A percentile compares a stretch with the other conserved stretches of the same genome.
These are phyloP conservation scores for Geotrichum cucujoidarum DNA, from an alignment of 1,139 yeast species.

Conservation along the genomic window DNA sequence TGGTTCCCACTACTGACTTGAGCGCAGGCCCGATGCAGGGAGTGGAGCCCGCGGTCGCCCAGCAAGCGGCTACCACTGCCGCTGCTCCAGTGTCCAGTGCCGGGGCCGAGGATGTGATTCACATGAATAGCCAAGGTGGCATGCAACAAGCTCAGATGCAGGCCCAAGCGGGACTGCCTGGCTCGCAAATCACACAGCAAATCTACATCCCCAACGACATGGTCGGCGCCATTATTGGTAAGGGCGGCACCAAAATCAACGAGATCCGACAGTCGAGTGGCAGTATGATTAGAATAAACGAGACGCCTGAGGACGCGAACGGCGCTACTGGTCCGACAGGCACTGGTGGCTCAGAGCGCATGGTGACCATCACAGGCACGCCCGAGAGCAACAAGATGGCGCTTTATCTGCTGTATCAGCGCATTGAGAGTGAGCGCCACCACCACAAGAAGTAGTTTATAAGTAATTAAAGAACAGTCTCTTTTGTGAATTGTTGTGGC, in stretches of 20 bases:
- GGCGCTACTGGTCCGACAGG: slow-evolving; percentile 14
- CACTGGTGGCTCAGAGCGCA: slow-evolving; percentile 47
- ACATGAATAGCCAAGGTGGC: slow-evolving; percentile 19
- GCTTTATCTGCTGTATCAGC: slow-evolving; percentile 27
- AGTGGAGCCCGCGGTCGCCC: background rate
- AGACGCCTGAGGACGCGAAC: slow-evolving; percentile 18
- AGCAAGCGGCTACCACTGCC: slow-evolving; percentile 2
- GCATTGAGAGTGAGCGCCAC: slow-evolving; percentile 29
- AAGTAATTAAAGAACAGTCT: background rate
- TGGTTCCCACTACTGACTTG: slow-evolving; percentile 20
- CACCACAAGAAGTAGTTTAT: slow-evolving; percentile 13
- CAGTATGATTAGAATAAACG: slow-evolving; percentile 48
- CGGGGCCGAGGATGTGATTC: slow-evolving; percentile 12
- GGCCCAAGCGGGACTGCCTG: slow-evolving; percentile 28
- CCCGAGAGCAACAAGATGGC: slow-evolving; percentile 48
- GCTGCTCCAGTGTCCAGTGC: slow-evolving; percentile 7
- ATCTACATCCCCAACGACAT: slow-evolving; percentile 65
- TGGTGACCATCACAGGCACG: slow-evolving; percentile 66
- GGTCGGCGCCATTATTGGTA: slow-evolving; percentile 83
- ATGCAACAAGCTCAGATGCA: slow-evolving; percentile 25
- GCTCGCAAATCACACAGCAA: slow-evolving; percentile 30
- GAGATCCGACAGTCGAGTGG: slow-evolving; percentile 73
- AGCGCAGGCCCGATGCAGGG: slow-evolving; percentile 1
- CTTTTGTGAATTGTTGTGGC: too few species aligned
- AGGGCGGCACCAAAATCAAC: slow-evolving; percentile 71